These are phyloP conservation scores for Schoenoplectus tabernaemontani DNA, from an alignment of 202 grass and related monocot genomes.

Conservation along the genomic window DNA sequence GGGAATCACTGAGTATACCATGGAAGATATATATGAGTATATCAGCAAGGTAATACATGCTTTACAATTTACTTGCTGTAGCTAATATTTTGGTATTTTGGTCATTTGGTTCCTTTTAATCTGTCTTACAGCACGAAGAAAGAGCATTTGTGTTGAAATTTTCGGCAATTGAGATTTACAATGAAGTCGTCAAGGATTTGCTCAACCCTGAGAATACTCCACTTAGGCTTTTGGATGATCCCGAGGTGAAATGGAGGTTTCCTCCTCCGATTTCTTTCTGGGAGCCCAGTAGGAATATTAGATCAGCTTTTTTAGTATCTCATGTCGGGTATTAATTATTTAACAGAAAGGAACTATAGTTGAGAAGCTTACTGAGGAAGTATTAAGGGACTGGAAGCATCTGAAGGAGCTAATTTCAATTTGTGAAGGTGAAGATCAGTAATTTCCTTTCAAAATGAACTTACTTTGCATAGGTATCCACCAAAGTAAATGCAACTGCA, in stretches of 20 bases:
- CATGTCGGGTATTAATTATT: slow-evolving; percentile 28
- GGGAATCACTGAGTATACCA: slow-evolving; percentile 73
- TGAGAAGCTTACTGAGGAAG: slow-evolving; percentile 80
- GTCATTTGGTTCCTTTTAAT: not conserved
- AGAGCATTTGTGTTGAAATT: slow-evolving; percentile 95
- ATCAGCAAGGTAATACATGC: slow-evolving; percentile 55
- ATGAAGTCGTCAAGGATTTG: slow-evolving; percentile 90
- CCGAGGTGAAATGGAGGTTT: slow-evolving; percentile 48
- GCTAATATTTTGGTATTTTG: not conserved
- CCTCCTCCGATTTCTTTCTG: not conserved
- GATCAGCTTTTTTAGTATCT: not conserved
- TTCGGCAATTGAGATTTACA: slow-evolving; percentile 93
- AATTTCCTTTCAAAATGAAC: not conserved
- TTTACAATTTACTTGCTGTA: not conserved
- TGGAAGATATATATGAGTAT: slow-evolving; percentile 89
- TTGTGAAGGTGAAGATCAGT: slow-evolving; percentile 62
- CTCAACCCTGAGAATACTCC: slow-evolving; percentile 57
- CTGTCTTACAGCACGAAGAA: slow-evolving; percentile 66
- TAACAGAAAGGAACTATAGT: slow-evolving; percentile 77
- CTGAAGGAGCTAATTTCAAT: slow-evolving; percentile 83
- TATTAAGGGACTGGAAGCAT: slow-evolving; percentile 66
- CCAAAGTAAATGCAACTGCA: not conserved
- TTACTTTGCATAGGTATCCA: not conserved
- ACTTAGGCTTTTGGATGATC: slow-evolving; percentile 89
- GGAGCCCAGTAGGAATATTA: not conserved